These are phyloP conservation scores for Aphanomyces astaci DNA, from an alignment of 352 stramenopile genomes.

Conservation along the genomic window DNA sequence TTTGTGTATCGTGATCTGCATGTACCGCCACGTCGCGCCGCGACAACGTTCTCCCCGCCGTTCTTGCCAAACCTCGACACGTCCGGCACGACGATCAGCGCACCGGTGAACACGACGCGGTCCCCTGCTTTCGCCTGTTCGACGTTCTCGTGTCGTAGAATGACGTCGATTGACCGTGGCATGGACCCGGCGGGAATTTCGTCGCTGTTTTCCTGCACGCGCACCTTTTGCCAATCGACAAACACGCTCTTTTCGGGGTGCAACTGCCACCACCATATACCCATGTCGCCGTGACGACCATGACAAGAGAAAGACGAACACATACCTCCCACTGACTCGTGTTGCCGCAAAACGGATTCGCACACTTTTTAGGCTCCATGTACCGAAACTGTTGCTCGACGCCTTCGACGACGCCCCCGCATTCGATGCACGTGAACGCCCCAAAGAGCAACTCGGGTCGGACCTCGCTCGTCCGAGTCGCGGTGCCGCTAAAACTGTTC, in stretches of 20 bases:
- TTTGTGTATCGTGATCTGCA: too few relatives aligned
- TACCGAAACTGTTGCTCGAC: slow-evolving; percentile 98
- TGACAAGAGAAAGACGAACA: not conserved
- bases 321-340: slow-evolving; percentile 60
- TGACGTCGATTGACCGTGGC: slow-evolving; percentile 95
- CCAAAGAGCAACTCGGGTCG: slow-evolving; percentile 94
- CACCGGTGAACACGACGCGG: slow-evolving; percentile 92
- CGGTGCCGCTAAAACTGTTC: slow-evolving; percentile 90
- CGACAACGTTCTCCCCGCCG: slow-evolving; percentile 60
- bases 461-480: slow-evolving; percentile 97
- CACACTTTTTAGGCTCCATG: slow-evolving; percentile 93
- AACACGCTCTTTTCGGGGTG: slow-evolving; percentile 91
- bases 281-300: too few relatives aligned
- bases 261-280: slow-evolving; percentile 32
- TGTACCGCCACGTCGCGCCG: slow-evolving; percentile 33
- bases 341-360: slow-evolving; percentile 94
- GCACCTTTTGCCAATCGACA: slow-evolving; percentile 98
- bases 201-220: slow-evolving; percentile 98
- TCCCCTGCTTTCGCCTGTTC: slow-evolving; percentile 95
- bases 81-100: slow-evolving; percentile 94
- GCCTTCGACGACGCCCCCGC: slow-evolving; percentile 80
- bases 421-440: slow-evolving; percentile 93
- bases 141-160: slow-evolving; percentile 97
- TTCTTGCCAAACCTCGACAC: slow-evolving; percentile 82
- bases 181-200: slow-evolving; percentile 98